Percentiles rank a stretch among this genome's conserved stretches.
Conservation (phyloP, 1,284 basidiomycete species). For the Sporisorium reilianum region DNA sequence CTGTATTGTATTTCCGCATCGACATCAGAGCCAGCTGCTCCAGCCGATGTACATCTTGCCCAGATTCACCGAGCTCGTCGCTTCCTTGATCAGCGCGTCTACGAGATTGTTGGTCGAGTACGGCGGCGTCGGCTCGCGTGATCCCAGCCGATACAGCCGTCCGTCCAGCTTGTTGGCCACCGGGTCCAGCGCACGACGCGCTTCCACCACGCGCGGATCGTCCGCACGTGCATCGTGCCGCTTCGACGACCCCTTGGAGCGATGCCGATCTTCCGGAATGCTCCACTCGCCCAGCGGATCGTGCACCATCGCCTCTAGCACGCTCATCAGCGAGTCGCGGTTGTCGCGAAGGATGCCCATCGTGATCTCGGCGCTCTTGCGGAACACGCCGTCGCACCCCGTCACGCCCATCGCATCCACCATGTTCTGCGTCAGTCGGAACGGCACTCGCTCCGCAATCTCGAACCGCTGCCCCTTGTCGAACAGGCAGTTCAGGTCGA, state of each 20-base stretch:
- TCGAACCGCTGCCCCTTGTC: constrained; percentile 91
- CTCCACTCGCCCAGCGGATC: constrained; percentile 98
- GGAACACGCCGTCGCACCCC: constrained; percentile 92
- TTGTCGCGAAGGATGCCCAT: constrained; percentile 88
- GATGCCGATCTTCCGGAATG: constrained; percentile 71
- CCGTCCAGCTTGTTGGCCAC: constrained; percentile 66
- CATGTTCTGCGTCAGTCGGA: constrained; percentile 94
- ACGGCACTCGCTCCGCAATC: constrained; percentile 92
- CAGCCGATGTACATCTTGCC: constrained; percentile 66
- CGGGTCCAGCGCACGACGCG: constrained; percentile 62
- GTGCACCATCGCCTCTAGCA: constrained; percentile 96
- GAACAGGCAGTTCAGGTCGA: constrained; percentile 98
- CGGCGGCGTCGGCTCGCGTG: constrained; percentile 49
- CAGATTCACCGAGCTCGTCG: constrained; percentile 58
- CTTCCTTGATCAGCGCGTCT: constrained; percentile 67
- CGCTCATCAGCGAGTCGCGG: constrained; percentile 93
- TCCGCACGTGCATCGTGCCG: constrained; percentile 47
- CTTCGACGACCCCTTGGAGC: constrained; percentile 33
- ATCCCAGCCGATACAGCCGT: constrained; percentile 50
- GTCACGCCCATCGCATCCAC: constrained; percentile 93
- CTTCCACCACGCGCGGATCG: constrained; percentile 60
- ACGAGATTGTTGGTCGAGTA: constrained; percentile 65
- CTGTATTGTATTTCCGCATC: not conserved
- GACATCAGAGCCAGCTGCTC: constrained; percentile 50
- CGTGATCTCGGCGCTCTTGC: constrained; percentile 91